Evolutionary conservation across 352 stramenopile species (phyloP), one percentile per base, ranked within the genome.

Genomic region (Globisporangium echinulatum): DNA sequence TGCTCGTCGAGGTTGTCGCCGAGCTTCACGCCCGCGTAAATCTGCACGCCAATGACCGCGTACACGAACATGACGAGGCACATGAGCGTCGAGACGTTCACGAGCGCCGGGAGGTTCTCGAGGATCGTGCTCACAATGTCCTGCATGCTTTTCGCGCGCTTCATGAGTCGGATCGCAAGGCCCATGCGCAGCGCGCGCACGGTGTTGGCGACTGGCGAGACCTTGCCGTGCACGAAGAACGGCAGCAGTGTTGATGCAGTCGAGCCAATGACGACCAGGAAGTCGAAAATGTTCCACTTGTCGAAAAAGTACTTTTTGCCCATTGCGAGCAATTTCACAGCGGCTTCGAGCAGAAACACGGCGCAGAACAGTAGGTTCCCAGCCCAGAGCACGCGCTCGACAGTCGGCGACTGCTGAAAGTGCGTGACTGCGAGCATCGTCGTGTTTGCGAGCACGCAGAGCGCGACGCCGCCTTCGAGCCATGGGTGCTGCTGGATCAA

Each of bases 51-150:
- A 17, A 92, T 79, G 11, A 94, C 72, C 2, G 77, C 73, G 64
- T 88, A 94, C 37, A 92, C 83, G 54, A 94, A 91, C 51, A 89
- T 84, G 59, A 90, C 65, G 15, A 94, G 61, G 13, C 79, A 74
- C 58, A 92, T 69, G 13, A 94, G 63, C 48, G 68, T 79, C 3
- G 66, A 85, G 2, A 94, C 81, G 60, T 94, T 94, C 13, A 87
- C 44, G 14, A 94, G 70, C n/a, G 83, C 81, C 15, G 84, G 74
- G 56, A 94, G 68, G 40, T 85, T 87, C 50, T 82, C 79, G 11
- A 89, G 57, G 15, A 94, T 74, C 8, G 84, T 94, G 39, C 66
- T 79, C 25, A 90, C 69, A 46, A 94, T 82, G 36, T 77, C 65
- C 52, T 80, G 67, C 67, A 94, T 79, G 19, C 68, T 77, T 56